Evolutionary conservation across 176 grass and related monocot species (phyloP), one percentile per base, ranked within the genome.

Genomic region (Rhipidocladum racemiflorum): DNA sequence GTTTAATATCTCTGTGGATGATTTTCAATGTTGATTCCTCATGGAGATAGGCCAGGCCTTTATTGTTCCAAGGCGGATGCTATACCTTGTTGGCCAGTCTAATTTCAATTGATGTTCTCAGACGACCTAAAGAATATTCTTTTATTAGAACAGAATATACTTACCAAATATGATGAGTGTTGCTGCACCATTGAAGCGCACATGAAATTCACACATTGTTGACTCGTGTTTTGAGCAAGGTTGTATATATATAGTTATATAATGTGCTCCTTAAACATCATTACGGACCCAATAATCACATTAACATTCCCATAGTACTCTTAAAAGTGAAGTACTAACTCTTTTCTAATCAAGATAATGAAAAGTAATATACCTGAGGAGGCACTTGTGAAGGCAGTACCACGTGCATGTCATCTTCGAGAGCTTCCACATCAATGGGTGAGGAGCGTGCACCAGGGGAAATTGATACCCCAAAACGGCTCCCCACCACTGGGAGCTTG

Each of bases 361-460:
- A 39, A 60, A 7, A 63, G 21, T 6, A 70, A 17, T 1, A 20
- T 81, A 89, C 87, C 49, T 17, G 72, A 45, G 77, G 77, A 54
- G 87, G 77, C 70, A 89, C 77, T 85, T 61, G 83, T 4, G 87
- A 85, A 48, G 87, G 64, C 3, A 72, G 77, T 36, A 85, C 16
- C 55, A 39, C 54, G 36, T 85, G 83, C 36, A 85, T 83, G 71
- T 89, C 87, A 77, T 89, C 87, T 2, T 85, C 87, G 0, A 85
- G 61, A 51, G 87, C 77, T 56, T 85, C 83, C 77, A 89, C 83
- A 24, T 89, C 83, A 38, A 89, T 89, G n/a, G 87, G 87, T 23
- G 83, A 76, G 35, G 65, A 36, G 29, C 35, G 71, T 3, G 64
- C 87, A 0, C 87, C 87, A 65, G 45, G 2, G 0, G 57, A 74